A percentile compares a stretch with the other conserved stretches of the same genome.
Conservation (phyloP, 163 green algal genomes). For the Chlamydomonas reinhardtii region DNA sequence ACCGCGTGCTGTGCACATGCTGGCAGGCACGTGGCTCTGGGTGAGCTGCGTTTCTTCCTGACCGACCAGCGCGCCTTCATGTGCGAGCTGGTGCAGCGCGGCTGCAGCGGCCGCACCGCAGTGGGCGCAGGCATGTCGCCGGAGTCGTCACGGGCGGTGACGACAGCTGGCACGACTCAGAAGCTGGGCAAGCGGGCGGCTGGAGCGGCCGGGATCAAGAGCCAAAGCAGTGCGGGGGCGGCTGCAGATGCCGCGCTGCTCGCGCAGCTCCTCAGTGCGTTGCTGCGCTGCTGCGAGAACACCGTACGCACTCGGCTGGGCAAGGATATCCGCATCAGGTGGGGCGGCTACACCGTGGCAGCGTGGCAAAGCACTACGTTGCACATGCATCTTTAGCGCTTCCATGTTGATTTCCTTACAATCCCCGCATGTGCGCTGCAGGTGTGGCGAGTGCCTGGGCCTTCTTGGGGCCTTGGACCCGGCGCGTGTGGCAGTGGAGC, state of each 20-base stretch:
- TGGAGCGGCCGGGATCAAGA: not conserved
- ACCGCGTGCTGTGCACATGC: not conserved
- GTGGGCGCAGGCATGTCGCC: not conserved
- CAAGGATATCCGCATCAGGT: constrained; percentile 10
- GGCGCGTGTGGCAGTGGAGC: constrained; percentile 65
- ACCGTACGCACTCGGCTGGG: constrained; percentile 11
- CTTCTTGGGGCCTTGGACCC: constrained; percentile 84
- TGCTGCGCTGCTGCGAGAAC: constrained; percentile 59
- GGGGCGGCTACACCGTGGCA: too few relatives aligned
- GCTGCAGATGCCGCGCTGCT: constrained; percentile 36
- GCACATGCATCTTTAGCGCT: too few relatives aligned
- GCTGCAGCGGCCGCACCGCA: constrained; percentile 16
- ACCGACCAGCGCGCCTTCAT: constrained; percentile 63
- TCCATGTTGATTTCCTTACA: too few relatives aligned
- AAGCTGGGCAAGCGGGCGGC: not conserved
- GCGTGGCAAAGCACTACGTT: too few relatives aligned
- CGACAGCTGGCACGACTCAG: not conserved
- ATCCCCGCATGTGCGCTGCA: constrained; percentile 40
- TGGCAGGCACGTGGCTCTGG: constrained; percentile 52
- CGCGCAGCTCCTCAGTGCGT: constrained; percentile 51
- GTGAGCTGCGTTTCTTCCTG: constrained; percentile 74
- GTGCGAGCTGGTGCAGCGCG: constrained; percentile 58
- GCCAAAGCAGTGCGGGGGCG: not conserved
- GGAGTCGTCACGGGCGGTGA: not conserved
- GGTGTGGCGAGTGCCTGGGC: constrained; percentile 80